Conservation (phyloP, 345 rosid species). For the Acer saccharum region DNA sequence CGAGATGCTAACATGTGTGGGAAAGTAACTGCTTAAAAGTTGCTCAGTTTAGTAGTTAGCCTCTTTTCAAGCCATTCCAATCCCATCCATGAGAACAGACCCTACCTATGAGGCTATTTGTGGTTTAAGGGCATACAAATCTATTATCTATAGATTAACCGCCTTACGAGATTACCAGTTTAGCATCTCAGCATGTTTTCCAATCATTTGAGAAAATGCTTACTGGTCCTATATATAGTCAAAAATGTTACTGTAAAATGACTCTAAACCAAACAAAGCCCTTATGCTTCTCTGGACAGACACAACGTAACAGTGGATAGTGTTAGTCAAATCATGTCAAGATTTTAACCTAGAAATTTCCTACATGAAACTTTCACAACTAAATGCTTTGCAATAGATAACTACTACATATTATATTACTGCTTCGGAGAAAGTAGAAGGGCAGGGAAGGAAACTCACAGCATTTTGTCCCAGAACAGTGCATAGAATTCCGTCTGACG, state of each 20-base stretch:
- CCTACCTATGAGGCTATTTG: background rate
- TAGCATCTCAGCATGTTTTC: background rate
- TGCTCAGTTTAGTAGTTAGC: background rate
- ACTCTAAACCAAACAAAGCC: constrained; percentile 4
- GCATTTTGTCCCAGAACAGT: constrained; percentile 99
- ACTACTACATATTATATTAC: background rate
- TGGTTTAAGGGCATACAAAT: background rate
- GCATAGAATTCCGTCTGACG: constrained; percentile 93
- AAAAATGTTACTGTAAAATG: background rate
- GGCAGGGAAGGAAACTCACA: constrained; percentile 46
- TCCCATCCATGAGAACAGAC: background rate
- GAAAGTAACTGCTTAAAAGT: background rate
- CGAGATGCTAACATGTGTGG: background rate
- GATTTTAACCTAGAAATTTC: background rate
- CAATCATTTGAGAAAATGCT: background rate
- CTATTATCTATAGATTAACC: background rate
- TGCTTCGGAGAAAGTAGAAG: background rate
- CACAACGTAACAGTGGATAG: too few species aligned
- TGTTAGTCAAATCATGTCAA: background rate
- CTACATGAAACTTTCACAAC: background rate
- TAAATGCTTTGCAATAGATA: background rate
- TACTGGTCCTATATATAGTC: background rate
- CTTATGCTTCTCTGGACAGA: background rate
- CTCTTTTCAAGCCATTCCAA: background rate
- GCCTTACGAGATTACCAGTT: background rate